Conservation (phyloP, 2,329 filamentous ascomycete genomes). For the Clonostachys rosea region DNA sequence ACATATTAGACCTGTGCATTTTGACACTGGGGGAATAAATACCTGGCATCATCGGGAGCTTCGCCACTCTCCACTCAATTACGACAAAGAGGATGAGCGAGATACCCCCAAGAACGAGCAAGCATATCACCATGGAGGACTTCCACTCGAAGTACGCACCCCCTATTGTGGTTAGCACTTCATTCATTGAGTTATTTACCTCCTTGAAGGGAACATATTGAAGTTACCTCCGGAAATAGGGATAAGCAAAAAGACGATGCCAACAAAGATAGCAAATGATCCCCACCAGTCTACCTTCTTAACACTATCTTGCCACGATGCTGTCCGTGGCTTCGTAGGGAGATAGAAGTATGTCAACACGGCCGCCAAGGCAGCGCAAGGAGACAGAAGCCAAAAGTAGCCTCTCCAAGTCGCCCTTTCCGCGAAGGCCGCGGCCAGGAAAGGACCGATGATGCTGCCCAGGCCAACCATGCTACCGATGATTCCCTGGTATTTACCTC, state of each 20-base stretch:
- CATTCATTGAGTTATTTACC: neutral
- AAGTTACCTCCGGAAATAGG: slow-evolving; percentile 51
- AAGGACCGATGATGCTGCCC: slow-evolving; percentile 35
- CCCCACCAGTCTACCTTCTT: slow-evolving; percentile 56
- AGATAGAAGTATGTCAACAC: slow-evolving; percentile 40
- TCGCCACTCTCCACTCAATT: slow-evolving; percentile 66
- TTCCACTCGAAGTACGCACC: slow-evolving; percentile 43
- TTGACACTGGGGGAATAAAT: neutral
- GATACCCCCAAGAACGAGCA: slow-evolving; percentile 64
- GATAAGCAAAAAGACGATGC: slow-evolving; percentile 56
- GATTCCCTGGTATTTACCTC: slow-evolving; percentile 49
- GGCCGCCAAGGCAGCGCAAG: slow-evolving; percentile 38
- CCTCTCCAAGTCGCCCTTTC: slow-evolving; percentile 31
- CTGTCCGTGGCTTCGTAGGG: slow-evolving; percentile 44
- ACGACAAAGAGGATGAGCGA: slow-evolving; percentile 59
- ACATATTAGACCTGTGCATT: neutral
- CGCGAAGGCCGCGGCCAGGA: slow-evolving; percentile 33
- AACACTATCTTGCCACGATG: slow-evolving; percentile 38
- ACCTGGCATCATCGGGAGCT: slow-evolving; percentile 68
- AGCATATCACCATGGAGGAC: slow-evolving; percentile 65
- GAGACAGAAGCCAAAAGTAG: slow-evolving; percentile 43
- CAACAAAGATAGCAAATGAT: slow-evolving; percentile 46
- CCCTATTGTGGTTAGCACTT: slow-evolving; percentile 5
- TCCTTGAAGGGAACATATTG: neutral
- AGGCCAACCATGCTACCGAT: slow-evolving; percentile 31